A percentile compares a stretch with the other conserved stretches of the same genome.
phyloP scores from a whole-genome alignment of 352 stramenopile species.

The Saprolegnia parasitica region DNA sequence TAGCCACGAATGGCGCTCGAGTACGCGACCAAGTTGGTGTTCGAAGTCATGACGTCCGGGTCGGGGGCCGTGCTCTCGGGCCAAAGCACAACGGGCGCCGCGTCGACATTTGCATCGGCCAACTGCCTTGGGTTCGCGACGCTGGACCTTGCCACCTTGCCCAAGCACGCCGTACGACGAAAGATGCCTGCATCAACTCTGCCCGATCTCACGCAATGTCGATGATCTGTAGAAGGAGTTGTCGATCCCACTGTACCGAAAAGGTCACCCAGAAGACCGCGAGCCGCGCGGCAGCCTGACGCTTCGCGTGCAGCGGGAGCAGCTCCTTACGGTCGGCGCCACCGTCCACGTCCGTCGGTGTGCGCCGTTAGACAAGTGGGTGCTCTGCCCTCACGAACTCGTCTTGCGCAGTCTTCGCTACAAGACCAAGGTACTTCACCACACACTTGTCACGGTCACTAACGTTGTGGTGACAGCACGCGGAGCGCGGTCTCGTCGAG shows the following conservation, averaged over 20 bases:
- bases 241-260: neutral
- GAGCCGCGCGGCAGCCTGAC: constrained; percentile 16
- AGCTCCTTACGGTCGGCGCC: neutral
- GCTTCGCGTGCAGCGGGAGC: constrained; percentile 12
- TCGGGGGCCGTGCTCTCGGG: neutral
- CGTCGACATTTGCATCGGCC: too few species aligned
- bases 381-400: constrained; percentile 18
- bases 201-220: neutral
- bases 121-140: neutral
- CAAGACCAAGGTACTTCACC: constrained; percentile 18
- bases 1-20: constrained; percentile 7
- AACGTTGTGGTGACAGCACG: neutral
- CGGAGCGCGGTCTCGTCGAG: constrained; percentile 9
- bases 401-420: constrained; percentile 2
- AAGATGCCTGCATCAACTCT: too few species aligned
- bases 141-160: neutral
- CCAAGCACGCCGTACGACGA: neutral
- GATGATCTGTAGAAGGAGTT: neutral
- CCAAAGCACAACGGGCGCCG: neutral
- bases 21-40: constrained; percentile 16
- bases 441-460: neutral
- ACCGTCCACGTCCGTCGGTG: constrained; percentile 1
- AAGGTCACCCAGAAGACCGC: constrained; percentile 8
- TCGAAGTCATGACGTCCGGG: constrained; percentile 12
- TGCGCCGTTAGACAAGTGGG: constrained; percentile 15